phyloP scores from a whole-genome alignment of 2,329 filamentous ascomycete genomes.

The Pseudocercospora fijiensis region DNA sequence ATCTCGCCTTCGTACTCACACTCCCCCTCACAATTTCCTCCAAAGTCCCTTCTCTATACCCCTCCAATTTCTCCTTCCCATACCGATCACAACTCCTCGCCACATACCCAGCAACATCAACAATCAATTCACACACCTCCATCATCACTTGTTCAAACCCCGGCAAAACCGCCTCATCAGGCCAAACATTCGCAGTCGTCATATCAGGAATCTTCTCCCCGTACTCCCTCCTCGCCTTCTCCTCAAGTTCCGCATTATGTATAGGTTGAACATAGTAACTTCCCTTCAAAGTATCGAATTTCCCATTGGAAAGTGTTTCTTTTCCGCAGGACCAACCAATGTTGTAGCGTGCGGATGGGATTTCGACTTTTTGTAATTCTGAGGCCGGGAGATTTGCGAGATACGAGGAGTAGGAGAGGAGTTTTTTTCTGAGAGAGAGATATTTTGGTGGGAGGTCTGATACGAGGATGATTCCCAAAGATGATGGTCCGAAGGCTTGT shows the following conservation, averaged over 20 bases:
- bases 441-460: conserved; percentile 77
- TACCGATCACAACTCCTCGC: conserved; percentile 87
- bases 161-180: conserved; percentile 64
- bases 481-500: conserved; percentile 84
- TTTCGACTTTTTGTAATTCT: conserved; percentile 60
- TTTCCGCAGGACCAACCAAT: conserved; percentile 79
- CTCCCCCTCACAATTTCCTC: conserved; percentile 84
- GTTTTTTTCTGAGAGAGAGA: conserved; percentile 64
- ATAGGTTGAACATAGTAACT: conserved; percentile 73
- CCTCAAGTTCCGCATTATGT: conserved; percentile 61
- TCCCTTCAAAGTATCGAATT: conserved; percentile 76
- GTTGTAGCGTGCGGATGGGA: conserved; percentile 57
- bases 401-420: conserved; percentile 85
- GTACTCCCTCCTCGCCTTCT: conserved; percentile 52
- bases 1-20: conserved; percentile 82
- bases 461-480: conserved; percentile 90
- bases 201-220: conserved; percentile 78
- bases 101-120: conserved; percentile 84
- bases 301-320: conserved; percentile 74
- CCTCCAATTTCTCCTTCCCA: conserved; percentile 73
- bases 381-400: conserved; percentile 74
- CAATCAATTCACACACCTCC: conserved; percentile 78
- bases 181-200: conserved; percentile 88
- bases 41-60: conserved; percentile 74
- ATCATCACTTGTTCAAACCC: conserved; percentile 79